Evolutionary conservation across 371 early-diverging fungal genomes (phyloP), one percentile per base, ranked within the genome.

Genomic region (Circinella minor): DNA sequence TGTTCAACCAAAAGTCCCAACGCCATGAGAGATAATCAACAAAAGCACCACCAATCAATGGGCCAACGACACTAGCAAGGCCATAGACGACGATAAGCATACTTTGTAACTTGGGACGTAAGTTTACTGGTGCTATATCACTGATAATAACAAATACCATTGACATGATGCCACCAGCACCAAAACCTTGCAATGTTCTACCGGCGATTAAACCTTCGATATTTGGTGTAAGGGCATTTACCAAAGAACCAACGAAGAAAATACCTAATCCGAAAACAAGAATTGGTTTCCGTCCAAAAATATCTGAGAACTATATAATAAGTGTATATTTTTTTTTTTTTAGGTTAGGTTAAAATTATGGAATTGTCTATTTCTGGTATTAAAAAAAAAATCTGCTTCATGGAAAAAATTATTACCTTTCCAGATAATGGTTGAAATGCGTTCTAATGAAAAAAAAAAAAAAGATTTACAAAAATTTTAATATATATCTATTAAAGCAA

Each of bases 1-100:
- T 74, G 75, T 94, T 94, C 68, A 94, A 80, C 85, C 85, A 87
- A 71, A 92, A 92, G 39, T 87, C 90, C 91, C 91, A 93, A 8
- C 91, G 87, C 93, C 93, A 93, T 3, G 77, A 79, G 38, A 87
- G 81, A 54, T 85, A 69, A 66, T 87, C 88, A 1, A 84, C 82
- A 60, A 94, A 90, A 3, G 87, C 88, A 43, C 95, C 95, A 55
- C 93, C 84, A 34, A 81, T 68, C 36, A 84, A 72, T 2, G 94
- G 93, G 9, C 95, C 95, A 11, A 91, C 77, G 0, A 90, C 91
- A 46, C 88, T 87, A 3, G 93, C 87, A 27, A 92, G 66, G n/a
- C 90, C 91, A 75, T 90, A 93, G 18, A 90, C 85, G 36, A 82
- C 86, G 62, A 84, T 80, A 38, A 89, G 76, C 46, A 87, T 75